These are phyloP conservation scores for Cylindrotheca fusiformis DNA, from an alignment of 108 stramenopile species.

Conservation along the genomic window DNA sequence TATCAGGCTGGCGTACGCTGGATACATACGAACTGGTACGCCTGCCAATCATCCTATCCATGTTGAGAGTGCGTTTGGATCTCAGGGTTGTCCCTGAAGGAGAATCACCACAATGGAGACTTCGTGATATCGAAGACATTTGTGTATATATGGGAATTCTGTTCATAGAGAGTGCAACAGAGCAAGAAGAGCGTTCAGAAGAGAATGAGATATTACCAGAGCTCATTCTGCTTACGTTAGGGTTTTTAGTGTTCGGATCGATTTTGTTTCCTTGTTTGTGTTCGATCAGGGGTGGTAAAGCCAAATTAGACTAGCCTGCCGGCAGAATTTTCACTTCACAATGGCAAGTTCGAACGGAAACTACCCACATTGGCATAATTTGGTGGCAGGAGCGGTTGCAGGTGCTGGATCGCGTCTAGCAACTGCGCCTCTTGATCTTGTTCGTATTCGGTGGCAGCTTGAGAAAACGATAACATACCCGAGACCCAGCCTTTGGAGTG, in stretches of 20 bases:
- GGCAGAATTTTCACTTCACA: neutral
- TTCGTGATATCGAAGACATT: too few species aligned
- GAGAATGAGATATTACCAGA: neutral
- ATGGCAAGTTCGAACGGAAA: slow-evolving; percentile 5
- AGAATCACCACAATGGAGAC: too few species aligned
- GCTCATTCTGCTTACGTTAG: neutral
- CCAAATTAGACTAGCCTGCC: neutral
- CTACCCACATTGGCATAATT: slow-evolving; percentile 45
- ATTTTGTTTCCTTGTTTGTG: neutral
- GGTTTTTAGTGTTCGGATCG: neutral
- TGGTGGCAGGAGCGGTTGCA: slow-evolving; percentile 39
- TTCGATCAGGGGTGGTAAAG: neutral
- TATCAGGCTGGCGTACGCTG: too few species aligned
- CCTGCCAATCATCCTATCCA: too few species aligned
- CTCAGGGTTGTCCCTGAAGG: too few species aligned
- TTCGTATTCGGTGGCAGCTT: slow-evolving; percentile 88
- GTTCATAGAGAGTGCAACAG: too few species aligned
- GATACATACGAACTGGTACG: too few species aligned
- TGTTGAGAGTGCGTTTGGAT: too few species aligned
- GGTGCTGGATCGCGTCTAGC: slow-evolving; percentile 51
- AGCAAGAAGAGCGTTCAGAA: neutral
- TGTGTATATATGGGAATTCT: too few species aligned
- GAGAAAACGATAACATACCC: slow-evolving; percentile 32
- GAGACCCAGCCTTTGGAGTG: slow-evolving; percentile 13
- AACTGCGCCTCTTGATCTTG: slow-evolving; percentile 90